phyloP scores from a whole-genome alignment of 768 basidiomycete genomes.

The Mycena latifolia region DNA sequence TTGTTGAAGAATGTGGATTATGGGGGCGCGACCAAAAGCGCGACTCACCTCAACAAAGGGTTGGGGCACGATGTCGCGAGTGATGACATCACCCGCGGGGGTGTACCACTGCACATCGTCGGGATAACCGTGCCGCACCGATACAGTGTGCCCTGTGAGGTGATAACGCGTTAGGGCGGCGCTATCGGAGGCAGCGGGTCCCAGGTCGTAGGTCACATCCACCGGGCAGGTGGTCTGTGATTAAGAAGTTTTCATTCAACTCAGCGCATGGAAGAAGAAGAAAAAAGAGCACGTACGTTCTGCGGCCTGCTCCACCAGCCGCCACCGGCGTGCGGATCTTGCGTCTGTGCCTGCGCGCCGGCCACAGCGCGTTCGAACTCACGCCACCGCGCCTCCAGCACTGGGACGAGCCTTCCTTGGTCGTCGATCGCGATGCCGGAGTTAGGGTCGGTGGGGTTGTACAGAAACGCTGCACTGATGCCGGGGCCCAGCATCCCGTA shows the following conservation, averaged over 20 bases:
- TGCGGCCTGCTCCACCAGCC: constrained; percentile 29
- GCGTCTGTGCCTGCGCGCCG: constrained; percentile 2
- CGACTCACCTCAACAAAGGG: constrained; percentile 6
- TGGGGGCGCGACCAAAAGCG: too few species aligned
- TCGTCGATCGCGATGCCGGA: constrained; percentile 5
- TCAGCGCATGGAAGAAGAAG: too few species aligned
- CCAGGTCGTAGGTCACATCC: constrained; percentile 25
- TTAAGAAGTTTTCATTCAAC: too few species aligned
- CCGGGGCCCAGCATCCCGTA: constrained; percentile 14
- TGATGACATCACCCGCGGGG: background rate
- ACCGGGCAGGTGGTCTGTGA: constrained; percentile 22
- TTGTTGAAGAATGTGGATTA: too few species aligned
- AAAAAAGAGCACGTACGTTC: constrained; percentile 17
- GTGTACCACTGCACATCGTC: constrained; percentile 18
- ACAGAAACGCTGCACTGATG: constrained; percentile 11
- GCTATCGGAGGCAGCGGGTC: background rate
- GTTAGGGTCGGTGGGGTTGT: constrained; percentile 13
- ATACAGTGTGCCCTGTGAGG: constrained; percentile 13
- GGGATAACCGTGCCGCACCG: background rate
- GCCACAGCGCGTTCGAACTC: constrained; percentile 26
- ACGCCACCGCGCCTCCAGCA: constrained; percentile 23
- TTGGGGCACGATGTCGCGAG: constrained; percentile 6
- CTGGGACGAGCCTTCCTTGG: constrained; percentile 3
- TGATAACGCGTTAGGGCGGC: background rate
- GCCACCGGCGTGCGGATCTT: background rate